Evolutionary conservation across 768 basidiomycete genomes (phyloP).

Genomic region (Russula lepida): DNA sequence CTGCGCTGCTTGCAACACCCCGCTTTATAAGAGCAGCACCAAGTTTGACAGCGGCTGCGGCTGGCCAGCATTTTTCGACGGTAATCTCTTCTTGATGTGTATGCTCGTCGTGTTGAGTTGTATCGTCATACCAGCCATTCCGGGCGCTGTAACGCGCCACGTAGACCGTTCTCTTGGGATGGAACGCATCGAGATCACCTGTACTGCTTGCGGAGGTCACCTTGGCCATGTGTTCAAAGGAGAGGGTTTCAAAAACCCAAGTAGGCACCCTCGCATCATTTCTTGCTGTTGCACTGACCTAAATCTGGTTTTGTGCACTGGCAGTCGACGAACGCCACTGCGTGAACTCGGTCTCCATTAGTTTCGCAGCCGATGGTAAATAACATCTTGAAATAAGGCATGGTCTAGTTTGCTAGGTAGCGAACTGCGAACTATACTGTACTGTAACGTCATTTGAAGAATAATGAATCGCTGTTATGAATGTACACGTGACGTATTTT

Average conservation of each 20-base stretch:
- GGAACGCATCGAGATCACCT: conserved; percentile 78
- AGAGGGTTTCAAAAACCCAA: conserved; percentile 74
- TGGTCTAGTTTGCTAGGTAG: neutral
- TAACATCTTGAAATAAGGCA: neutral
- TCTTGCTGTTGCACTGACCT: neutral
- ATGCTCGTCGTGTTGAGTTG: neutral
- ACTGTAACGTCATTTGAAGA: no score
- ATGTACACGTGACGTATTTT: neutral
- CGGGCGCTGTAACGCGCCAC: conserved; percentile 77
- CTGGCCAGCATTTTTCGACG: conserved; percentile 98
- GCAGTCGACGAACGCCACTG: conserved; percentile 85
- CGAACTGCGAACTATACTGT: neutral
- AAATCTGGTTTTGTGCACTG: neutral
- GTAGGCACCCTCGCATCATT: conserved; percentile 27
- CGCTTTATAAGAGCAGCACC: conserved; percentile 80
- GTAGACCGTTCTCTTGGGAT: conserved; percentile 62
- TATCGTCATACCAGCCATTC: conserved; percentile 52
- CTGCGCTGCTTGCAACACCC: conserved; percentile 74
- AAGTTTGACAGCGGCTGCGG: conserved; percentile 93
- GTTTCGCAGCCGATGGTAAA: conserved; percentile 48
- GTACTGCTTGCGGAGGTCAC: conserved; percentile 87
- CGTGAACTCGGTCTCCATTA: conserved; percentile 83
- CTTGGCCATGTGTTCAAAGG: conserved; percentile 95
- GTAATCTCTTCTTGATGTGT: conserved; percentile 29
- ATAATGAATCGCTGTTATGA: no score